Percentiles rank a stretch among this genome's conserved stretches.
These are phyloP conservation scores for Daldinia caldariorum DNA, from an alignment of 495 filamentous ascomycete genomes.

Conservation along the genomic window DNA sequence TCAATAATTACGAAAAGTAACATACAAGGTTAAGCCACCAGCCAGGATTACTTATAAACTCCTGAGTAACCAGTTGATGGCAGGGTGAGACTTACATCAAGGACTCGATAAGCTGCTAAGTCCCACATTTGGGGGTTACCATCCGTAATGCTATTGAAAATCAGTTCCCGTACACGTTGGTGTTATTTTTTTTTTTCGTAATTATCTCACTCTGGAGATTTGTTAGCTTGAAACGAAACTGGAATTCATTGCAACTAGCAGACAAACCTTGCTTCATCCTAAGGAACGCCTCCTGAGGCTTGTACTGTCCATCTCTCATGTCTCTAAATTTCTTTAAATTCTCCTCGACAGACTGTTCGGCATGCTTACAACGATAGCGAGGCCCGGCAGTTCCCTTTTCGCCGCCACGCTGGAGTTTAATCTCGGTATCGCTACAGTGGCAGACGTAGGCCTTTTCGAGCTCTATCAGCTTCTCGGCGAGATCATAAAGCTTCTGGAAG, in stretches of 20 bases:
- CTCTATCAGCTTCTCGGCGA: conserved; percentile 85
- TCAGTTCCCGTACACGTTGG: conserved; percentile 67
- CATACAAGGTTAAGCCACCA: no score
- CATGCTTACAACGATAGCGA: conserved; percentile 81
- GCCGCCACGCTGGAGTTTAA: conserved; percentile 86
- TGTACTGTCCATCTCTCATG: conserved; percentile 93
- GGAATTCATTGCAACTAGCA: conserved; percentile 35
- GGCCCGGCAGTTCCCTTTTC: conserved; percentile 67
- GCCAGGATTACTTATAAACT: not conserved
- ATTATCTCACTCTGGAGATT: conserved; percentile 76
- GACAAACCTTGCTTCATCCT: conserved; percentile 86
- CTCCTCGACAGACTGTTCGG: conserved; percentile 75
- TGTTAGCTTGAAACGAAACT: conserved; percentile 59
- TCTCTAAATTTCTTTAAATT: conserved; percentile 84
- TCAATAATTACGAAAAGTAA: conserved; percentile 49
- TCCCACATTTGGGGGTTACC: conserved; percentile 70
- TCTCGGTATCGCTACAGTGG: conserved; percentile 67
- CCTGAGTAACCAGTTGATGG: not conserved
- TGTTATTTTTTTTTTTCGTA: conserved; percentile 62
- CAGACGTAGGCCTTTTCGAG: conserved; percentile 60
- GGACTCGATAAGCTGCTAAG: conserved; percentile 81
- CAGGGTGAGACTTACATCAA: conserved; percentile 54
- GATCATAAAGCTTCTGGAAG: conserved; percentile 86
- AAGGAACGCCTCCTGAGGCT: conserved; percentile 84
- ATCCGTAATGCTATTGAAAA: conserved; percentile 57